Evolutionary conservation across 75 land plant genomes (phyloP).

Genomic region (Sequoiadendron giganteum): DNA sequence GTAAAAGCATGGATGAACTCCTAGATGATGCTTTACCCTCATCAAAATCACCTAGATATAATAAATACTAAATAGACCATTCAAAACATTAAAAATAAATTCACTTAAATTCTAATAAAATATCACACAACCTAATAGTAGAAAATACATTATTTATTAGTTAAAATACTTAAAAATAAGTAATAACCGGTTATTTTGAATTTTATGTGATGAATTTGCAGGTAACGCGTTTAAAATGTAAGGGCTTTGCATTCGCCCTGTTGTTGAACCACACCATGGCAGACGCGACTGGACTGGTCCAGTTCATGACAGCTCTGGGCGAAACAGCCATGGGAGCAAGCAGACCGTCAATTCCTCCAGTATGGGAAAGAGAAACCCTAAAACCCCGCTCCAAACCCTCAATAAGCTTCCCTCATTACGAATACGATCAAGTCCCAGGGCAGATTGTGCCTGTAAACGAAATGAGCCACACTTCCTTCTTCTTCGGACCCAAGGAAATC

Average conservation of each 20-base stretch:
- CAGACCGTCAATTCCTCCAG: constrained; percentile 33
- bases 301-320: constrained; percentile 48
- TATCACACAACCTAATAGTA: no score
- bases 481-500: constrained; percentile 33
- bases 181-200: no score
- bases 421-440: constrained; percentile 25
- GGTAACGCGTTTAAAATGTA: constrained; percentile 50
- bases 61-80: no score
- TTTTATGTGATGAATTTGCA: neutral
- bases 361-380: neutral
- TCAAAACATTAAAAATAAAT: no score
- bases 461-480: constrained; percentile 18
- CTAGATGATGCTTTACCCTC: no score
- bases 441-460: neutral
- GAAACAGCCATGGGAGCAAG: constrained; percentile 39
- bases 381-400: constrained; percentile 33
- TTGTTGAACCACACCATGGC: constrained; percentile 45
- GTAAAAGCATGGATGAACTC: no score
- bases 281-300: constrained; percentile 44
- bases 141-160: no score
- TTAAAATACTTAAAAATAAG: no score
- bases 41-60: no score
- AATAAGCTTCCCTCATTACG: constrained; percentile 28
- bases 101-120: no score
- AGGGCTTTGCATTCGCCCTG: constrained; percentile 47